Evolutionary conservation across 352 stramenopile species (phyloP).

Genomic region (Phytophthora aleatoria): DNA sequence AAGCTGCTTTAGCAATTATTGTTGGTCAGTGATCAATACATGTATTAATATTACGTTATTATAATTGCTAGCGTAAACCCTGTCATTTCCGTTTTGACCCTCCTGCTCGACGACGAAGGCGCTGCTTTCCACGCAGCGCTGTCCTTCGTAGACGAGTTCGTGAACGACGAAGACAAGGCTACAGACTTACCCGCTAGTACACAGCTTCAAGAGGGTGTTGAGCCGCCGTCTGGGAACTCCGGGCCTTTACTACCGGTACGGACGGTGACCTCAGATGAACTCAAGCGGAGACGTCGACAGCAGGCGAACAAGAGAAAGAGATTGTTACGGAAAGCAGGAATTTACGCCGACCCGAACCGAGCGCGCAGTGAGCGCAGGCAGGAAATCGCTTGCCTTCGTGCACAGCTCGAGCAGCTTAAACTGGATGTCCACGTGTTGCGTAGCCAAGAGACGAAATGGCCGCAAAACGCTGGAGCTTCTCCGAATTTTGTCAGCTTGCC

Average conservation of each 20-base stretch:
- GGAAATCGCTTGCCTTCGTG: slow-evolving; percentile 66
- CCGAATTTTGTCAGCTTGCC: slow-evolving; percentile 5
- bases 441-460: background rate
- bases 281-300: no score
- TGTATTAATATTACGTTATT: no score
- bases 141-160: slow-evolving; percentile 11
- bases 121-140: slow-evolving; percentile 7
- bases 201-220: background rate
- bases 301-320: slow-evolving; percentile 39
- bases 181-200: no score
- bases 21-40: no score
- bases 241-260: no score
- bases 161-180: background rate
- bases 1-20: no score
- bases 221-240: no score
- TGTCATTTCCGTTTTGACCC: background rate
- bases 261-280: no score
- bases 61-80: background rate
- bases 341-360: slow-evolving; percentile 37
- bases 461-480: slow-evolving; percentile 1
- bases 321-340: slow-evolving; percentile 35
- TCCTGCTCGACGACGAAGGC: slow-evolving; percentile 7
- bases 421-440: slow-evolving; percentile 43
- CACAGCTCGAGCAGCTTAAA: slow-evolving; percentile 63
- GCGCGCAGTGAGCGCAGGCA: slow-evolving; percentile 23